A percentile compares a stretch with the other conserved stretches of the same genome.
Evolutionary conservation across 306 rosid species (phyloP).

Genomic region (Erythrophleum fordii): DNA sequence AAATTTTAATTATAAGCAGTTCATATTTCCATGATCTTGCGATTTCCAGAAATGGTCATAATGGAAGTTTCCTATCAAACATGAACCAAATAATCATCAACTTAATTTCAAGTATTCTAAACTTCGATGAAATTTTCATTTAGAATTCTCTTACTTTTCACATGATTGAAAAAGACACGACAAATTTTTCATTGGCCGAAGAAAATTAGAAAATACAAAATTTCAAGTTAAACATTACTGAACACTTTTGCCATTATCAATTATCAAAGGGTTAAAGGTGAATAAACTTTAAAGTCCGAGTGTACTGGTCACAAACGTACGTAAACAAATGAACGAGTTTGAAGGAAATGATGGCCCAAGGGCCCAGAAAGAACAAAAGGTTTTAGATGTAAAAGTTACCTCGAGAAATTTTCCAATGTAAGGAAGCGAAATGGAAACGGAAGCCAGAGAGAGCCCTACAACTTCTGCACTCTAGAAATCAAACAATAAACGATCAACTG

Average conservation of each 20-base stretch:
- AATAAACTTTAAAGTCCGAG: neutral
- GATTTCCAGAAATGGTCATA: neutral
- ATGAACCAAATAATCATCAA: neutral
- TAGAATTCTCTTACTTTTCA: neutral
- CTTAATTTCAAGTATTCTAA: neutral
- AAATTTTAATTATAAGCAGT: neutral
- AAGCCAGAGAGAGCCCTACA: constrained; percentile 85
- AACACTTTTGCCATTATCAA: neutral
- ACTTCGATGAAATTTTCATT: neutral
- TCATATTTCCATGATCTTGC: neutral
- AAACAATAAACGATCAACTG: constrained; percentile 31
- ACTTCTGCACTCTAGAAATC: constrained; percentile 69
- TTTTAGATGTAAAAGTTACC: constrained; percentile 48
- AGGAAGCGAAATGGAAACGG: constrained; percentile 72
- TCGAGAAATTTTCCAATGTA: constrained; percentile 87
- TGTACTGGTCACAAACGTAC: neutral
- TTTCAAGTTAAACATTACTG: neutral
- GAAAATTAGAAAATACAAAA: neutral
- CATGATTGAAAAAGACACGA: neutral
- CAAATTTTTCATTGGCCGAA: neutral
- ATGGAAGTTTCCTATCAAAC: neutral
- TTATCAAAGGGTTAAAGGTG: neutral
- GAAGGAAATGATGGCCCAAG: neutral
- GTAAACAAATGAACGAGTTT: neutral
- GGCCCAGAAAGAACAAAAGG: neutral